Base-by-base conservation (phyloP, 192 early-diverging fungal genomes). In the Dispira simplex region DNA sequence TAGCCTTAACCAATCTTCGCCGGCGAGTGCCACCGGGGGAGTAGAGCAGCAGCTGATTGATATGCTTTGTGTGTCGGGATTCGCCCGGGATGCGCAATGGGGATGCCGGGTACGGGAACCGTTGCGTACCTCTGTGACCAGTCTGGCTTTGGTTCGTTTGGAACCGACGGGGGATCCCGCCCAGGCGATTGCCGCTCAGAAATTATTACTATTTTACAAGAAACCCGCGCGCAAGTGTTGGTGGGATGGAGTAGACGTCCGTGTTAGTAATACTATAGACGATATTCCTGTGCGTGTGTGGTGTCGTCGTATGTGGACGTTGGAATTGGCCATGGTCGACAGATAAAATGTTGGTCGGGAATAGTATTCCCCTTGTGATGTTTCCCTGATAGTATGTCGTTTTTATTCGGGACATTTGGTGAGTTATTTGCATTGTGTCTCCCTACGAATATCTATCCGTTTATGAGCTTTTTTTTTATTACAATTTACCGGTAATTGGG, bases 191-290 rank as follows among this genome's bases (percentile, higher is more conserved):
- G 85, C 85, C 13, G 85, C 83, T 12, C 86, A 90, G 68, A 88
- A 85, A 66, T 69, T 90, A 28, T 64, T 88, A 13, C 67, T 88
- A 27, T 88, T 90, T 62, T 90, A 83, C 81, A 85, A 85, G 74
- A 90, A 88, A 67, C 86, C 88, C 16, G 88, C 88, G 66, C 81
- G 85, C 67, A 89, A 89, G 71, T 89, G 85, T 69, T 90, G 86
- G 86, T 90, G 88, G 86, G 86, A 90, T 73, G 83, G 85, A 20
- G 77, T 79, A 46, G 81, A 83, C 64, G 77, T 90, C 57, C 73
- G 79, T 53, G 69, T 85, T 13, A 74, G 77, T 54, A 73, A 81
- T 58, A 73, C 71, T 49, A 66, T 79, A 47, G 75, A 71, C 64
- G 68, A 73, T 55, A 75, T 77, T n/a, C 67, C 79, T 32, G 77